Evolutionary conservation across 257 asterid species (phyloP).

Genomic region (Ballota nigra): DNA sequence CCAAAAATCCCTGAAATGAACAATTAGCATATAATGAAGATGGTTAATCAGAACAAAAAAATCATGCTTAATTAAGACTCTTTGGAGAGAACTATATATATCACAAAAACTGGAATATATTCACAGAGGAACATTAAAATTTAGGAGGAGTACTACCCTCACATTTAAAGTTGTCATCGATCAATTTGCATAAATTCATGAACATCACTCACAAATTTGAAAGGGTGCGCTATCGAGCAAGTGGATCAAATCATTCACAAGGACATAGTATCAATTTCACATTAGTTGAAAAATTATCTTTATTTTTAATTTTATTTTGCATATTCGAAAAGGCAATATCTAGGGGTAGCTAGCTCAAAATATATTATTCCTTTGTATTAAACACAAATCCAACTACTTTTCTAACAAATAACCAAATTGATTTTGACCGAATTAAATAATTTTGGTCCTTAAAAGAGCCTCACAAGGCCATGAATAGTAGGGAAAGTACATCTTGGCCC

Average conservation of each 20-base stretch:
- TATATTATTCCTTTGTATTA: neutral
- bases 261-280: neutral
- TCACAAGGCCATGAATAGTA: neutral
- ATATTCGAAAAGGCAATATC: slow-evolving; percentile 23
- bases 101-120: neutral
- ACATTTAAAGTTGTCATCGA: slow-evolving; percentile 11
- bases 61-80: neutral
- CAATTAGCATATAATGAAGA: neutral
- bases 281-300: neutral
- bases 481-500: slow-evolving; percentile 24
- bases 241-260: slow-evolving; percentile 32
- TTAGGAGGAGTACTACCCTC: neutral
- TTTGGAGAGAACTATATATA: neutral
- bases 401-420: slow-evolving; percentile 27
- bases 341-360: neutral
- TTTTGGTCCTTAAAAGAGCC: slow-evolving; percentile 11
- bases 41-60: neutral
- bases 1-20: slow-evolving; percentile 9
- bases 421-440: slow-evolving; percentile 26
- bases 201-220: neutral
- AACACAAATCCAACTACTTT: slow-evolving; percentile 16
- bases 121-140: slow-evolving; percentile 2
- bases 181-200: neutral
- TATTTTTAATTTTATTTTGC: neutral
- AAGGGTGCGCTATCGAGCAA: slow-evolving; percentile 12